These are phyloP conservation scores for Rhizopus sp. DNA, from an alignment of 371 early-diverging fungal species.

Conservation along the genomic window DNA sequence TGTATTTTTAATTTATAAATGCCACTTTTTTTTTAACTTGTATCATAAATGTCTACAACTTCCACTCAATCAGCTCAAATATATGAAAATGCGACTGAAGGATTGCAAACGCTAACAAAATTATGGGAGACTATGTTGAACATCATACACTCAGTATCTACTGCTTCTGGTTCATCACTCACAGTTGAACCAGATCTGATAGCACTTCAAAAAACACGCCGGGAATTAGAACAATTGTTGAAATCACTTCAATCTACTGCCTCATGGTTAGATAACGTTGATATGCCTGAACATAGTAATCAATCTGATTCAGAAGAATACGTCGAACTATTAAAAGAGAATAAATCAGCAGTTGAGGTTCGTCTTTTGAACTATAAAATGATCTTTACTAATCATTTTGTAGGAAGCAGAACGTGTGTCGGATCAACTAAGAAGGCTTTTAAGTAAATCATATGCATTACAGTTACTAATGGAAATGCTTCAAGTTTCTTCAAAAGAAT, in stretches of 20 bases:
- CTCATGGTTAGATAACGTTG: constrained; percentile 31
- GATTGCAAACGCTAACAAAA: constrained; percentile 34
- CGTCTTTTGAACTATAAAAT: background rate
- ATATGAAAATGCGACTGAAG: constrained; percentile 29
- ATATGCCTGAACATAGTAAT: constrained; percentile 9
- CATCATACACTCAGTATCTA: constrained; percentile 33
- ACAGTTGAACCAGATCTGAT: constrained; percentile 41
- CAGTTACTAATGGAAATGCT: constrained; percentile 48
- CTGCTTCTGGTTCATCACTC: constrained; percentile 36
- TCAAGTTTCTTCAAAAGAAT: constrained; percentile 33
- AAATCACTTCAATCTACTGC: constrained; percentile 21
- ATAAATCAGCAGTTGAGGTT: constrained; percentile 8
- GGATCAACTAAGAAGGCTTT: constrained; percentile 32
- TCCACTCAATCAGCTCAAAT: constrained; percentile 13
- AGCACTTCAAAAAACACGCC: constrained; percentile 34
- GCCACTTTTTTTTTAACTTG: background rate
- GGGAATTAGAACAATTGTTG: constrained; percentile 32
- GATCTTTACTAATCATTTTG: background rate
- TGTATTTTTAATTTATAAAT: background rate
- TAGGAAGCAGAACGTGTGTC: constrained; percentile 36
- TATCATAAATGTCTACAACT: constrained; percentile 11
- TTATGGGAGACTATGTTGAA: constrained; percentile 40
- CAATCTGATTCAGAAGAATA: constrained; percentile 18
- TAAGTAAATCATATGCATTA: constrained; percentile 47
- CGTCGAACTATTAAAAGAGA: constrained; percentile 12